phyloP scores from a whole-genome alignment of 805 yeast species.

The Deakozyma indianensis region DNA sequence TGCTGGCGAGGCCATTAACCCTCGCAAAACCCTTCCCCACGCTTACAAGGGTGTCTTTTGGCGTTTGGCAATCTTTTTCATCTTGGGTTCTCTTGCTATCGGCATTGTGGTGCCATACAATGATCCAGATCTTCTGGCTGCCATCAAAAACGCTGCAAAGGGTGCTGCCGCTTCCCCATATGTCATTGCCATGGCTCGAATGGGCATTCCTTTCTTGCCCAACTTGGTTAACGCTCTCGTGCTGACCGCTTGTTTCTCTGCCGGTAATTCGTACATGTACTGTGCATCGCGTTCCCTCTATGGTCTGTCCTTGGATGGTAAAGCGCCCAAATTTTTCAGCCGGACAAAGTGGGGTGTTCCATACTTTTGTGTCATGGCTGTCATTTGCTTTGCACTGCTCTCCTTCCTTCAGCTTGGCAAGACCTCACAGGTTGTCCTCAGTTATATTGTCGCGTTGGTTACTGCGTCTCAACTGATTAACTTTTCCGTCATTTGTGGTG shows the following conservation, averaged over 20 bases:
- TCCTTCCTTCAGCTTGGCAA: constrained; percentile 51
- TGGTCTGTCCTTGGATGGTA: constrained; percentile 41
- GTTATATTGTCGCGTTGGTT: constrained; percentile 59
- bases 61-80: constrained; percentile 34
- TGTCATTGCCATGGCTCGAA: constrained; percentile 36
- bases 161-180: constrained; percentile 33
- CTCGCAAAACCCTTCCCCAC: constrained; percentile 38
- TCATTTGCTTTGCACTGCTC: constrained; percentile 42
- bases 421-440: constrained; percentile 46
- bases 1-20: constrained; percentile 45
- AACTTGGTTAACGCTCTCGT: constrained; percentile 44
- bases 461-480: constrained; percentile 57
- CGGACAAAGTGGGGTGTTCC: constrained; percentile 46
- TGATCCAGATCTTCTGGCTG: constrained; percentile 28
- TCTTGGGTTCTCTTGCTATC: constrained; percentile 36
- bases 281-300: constrained; percentile 50
- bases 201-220: constrained; percentile 25
- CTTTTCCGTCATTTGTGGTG: constrained; percentile 40
- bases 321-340: constrained; percentile 33
- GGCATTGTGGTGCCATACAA: constrained; percentile 44
- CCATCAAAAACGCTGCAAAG: constrained; percentile 33
- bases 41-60: constrained; percentile 40
- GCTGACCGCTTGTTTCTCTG: constrained; percentile 45
- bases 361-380: constrained; percentile 3
- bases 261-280: constrained; percentile 50